Conservation (phyloP, 352 stramenopile species). For the Chrysophaeum taylorii region DNA sequence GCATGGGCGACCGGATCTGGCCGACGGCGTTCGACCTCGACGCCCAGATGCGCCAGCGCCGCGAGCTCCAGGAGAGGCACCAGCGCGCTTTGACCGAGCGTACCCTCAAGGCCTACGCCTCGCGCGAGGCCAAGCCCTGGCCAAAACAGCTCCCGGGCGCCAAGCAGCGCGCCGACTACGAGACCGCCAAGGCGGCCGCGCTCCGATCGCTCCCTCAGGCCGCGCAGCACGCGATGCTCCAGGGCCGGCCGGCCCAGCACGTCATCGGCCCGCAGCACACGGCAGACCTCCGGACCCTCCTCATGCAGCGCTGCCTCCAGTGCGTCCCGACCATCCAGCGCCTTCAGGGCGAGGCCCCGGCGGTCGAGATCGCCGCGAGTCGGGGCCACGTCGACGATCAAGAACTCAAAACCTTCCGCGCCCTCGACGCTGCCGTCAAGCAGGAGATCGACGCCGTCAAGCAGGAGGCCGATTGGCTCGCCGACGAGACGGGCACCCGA, state of each 20-base stretch:
- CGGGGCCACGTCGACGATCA: background rate
- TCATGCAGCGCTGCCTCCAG: background rate
- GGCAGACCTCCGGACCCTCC: background rate
- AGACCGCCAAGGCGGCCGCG: background rate
- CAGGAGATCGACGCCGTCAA: background rate
- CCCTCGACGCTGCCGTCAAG: background rate
- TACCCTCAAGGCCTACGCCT: background rate
- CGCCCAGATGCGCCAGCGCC: background rate
- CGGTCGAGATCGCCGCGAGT: background rate
- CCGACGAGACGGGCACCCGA: background rate
- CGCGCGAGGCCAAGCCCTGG: background rate
- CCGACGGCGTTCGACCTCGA: background rate
- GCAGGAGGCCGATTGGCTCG: slow-evolving; percentile 1
- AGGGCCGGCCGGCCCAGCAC: background rate
- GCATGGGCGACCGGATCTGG: slow-evolving; percentile 7
- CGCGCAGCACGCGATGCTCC: background rate
- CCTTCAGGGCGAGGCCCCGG: background rate
- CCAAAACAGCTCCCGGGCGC: background rate
- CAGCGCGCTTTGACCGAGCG: background rate
- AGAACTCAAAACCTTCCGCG: background rate
- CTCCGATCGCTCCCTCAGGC: background rate
- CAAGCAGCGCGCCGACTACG: background rate
- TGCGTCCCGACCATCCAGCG: background rate
- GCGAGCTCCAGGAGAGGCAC: background rate
- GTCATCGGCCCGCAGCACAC: background rate